Conservation (phyloP, 2,329 filamentous ascomycete species). For the Sporothrix euskadiensis region DNA sequence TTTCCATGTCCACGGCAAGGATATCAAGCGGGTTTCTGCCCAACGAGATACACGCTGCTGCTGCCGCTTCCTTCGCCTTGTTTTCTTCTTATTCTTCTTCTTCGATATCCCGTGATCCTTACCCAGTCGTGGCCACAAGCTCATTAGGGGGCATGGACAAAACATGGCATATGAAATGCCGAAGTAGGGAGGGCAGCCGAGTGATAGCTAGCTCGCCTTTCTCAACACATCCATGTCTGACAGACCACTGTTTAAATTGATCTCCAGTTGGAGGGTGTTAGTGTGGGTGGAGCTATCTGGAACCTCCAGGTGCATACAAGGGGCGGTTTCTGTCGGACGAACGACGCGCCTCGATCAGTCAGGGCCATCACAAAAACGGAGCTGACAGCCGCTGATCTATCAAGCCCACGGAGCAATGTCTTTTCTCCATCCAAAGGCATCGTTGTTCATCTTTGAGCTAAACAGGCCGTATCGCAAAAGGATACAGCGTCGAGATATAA, state of each 20-base stretch:
- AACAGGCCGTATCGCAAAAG: background rate
- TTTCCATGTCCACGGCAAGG: background rate
- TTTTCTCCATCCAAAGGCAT: background rate
- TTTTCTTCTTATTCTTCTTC: background rate
- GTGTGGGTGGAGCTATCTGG: constrained; percentile 23
- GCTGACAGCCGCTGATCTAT: background rate
- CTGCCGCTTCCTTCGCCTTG: background rate
- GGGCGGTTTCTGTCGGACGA: background rate
- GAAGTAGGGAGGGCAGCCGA: background rate
- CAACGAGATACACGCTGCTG: background rate
- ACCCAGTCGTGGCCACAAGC: background rate
- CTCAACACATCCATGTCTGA: constrained; percentile 8
- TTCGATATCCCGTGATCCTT: background rate
- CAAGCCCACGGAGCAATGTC: no score
- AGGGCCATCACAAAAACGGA: background rate
- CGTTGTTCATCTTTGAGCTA: background rate
- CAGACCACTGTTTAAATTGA: constrained; percentile 19
- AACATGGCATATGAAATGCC: background rate
- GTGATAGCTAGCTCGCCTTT: background rate
- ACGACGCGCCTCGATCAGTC: background rate
- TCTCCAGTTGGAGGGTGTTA: constrained; percentile 12
- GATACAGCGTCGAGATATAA: background rate
- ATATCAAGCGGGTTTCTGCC: constrained; percentile 8
- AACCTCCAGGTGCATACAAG: background rate
- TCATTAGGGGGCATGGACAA: background rate